Base-by-base conservation (phyloP, 768 basidiomycete species). In the Leccinum imitatum region DNA sequence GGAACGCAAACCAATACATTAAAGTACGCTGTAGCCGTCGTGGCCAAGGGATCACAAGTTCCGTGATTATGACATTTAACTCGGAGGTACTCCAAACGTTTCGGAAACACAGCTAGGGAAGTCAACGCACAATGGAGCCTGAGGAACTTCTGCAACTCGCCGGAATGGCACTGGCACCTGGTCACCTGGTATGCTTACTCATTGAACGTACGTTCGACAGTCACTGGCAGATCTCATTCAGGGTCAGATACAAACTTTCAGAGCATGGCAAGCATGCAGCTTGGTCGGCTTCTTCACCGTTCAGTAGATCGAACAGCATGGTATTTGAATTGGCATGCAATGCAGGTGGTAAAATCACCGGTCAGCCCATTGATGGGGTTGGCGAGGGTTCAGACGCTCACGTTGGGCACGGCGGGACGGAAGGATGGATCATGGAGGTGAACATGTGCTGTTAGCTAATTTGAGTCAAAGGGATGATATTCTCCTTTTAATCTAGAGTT, bases 241-340 rank as follows among this genome's bases (percentile, higher is more conserved):
- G 19, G 52, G 33, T 21, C 39, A 19, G 13, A 6, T 23, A 8
- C 52, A 53, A 17, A 15, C 55, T 14, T 53, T 17, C 27, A 55
- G 58, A 58, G 35, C 54, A 52, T 63, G 60, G 57, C 7, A 10
- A 35, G 3, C 35, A 11, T 46, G 60, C 15, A 27, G 21, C 21
- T 50, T 48, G 55, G 57, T 21, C 11, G 54, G 14, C 46, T 57
- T 50, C 47, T 17, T 57, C 17, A 23, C 41, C 41, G 27, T 5
- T n/a, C 23, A n/a, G 27, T 21, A 21, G 25, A 33, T 37, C 31
- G 37, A 46, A 64, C 41, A 41, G 33, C 41, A 25, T 54, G 46
- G 11, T 48, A 59, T 56, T 69, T 58, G 50, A 69, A 64, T 67
- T 61, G 62, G 64, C 48, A 50, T 46, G 19, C 4, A 50, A 50